phyloP scores from a whole-genome alignment of 1,139 yeast genomes.

The Geotrichum carabidarum region DNA sequence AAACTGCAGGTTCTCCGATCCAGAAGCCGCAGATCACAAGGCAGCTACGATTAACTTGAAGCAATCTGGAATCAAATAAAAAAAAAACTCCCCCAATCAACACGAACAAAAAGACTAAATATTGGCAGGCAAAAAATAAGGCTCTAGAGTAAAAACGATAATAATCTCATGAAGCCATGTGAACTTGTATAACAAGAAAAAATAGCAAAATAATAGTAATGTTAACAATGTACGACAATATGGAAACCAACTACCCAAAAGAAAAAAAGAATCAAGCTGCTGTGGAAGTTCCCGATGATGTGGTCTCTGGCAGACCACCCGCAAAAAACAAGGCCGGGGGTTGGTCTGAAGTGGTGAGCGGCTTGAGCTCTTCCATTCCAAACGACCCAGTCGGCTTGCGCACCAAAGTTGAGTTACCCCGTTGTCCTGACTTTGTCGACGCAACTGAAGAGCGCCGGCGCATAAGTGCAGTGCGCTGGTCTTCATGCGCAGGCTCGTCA shows the following conservation, averaged over 20 bases:
- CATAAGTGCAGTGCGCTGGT: slow-evolving; percentile 26
- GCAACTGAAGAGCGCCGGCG: slow-evolving; percentile 33
- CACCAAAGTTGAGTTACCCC: slow-evolving; percentile 20
- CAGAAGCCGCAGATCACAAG: slow-evolving; percentile 15
- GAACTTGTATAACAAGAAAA: slow-evolving; percentile 1
- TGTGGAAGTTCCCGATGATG: slow-evolving; percentile 22
- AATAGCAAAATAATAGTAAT: not conserved
- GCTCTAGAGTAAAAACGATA: too few relatives aligned
- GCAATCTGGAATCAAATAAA: too few relatives aligned
- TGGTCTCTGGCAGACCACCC: slow-evolving; percentile 36
- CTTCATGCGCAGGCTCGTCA: slow-evolving; percentile 28
- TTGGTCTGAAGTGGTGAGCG: slow-evolving; percentile 27
- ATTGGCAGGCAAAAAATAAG: too few relatives aligned
- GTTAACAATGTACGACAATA: not conserved
- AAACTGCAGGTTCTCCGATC: slow-evolving; percentile 42
- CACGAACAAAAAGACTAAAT: too few relatives aligned
- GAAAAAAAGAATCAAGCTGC: not conserved
- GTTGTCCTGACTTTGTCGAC: slow-evolving; percentile 8
- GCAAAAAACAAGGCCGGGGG: slow-evolving; percentile 33
- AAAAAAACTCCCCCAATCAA: too few relatives aligned
- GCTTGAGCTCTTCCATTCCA: slow-evolving; percentile 31
- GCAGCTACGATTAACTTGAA: not conserved
- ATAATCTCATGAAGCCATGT: not conserved
- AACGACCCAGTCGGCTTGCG: slow-evolving; percentile 36
- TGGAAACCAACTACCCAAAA: not conserved